Evolutionary conservation across 805 yeast species (phyloP).

Genomic region (Schwanniomyces pseudopolymorphus): DNA sequence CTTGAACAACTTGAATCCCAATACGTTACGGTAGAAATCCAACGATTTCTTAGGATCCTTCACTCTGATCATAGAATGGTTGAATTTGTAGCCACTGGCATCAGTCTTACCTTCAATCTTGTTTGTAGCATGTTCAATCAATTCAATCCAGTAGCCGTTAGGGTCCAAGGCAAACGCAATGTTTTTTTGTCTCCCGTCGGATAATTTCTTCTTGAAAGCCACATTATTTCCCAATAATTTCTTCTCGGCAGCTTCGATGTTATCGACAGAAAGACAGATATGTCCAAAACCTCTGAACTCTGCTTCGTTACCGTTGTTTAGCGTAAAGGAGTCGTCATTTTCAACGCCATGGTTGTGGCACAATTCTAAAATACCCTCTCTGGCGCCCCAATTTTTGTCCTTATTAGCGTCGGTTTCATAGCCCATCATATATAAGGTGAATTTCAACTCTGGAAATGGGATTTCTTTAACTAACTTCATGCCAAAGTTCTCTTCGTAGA

Average conservation of each 20-base stretch:
- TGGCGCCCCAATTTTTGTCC: conserved; percentile 40
- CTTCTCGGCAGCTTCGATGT: conserved; percentile 63
- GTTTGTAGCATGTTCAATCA: conserved; percentile 57
- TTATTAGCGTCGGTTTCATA: conserved; percentile 45
- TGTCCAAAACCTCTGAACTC: conserved; percentile 94
- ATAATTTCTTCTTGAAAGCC: conserved; percentile 73
- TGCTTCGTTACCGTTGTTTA: conserved; percentile 81
- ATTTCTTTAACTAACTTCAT: conserved; percentile 57
- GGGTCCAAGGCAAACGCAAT: conserved; percentile 96
- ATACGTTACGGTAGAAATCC: conserved; percentile 71
- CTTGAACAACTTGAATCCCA: conserved; percentile 77
- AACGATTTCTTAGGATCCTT: conserved; percentile 78
- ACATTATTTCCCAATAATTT: conserved; percentile 62
- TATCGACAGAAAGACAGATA: conserved; percentile 82
- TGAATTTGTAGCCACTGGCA: conserved; percentile 51
- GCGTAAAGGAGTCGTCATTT: conserved; percentile 50
- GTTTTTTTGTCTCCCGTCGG: conserved; percentile 89
- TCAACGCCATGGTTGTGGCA: conserved; percentile 79
- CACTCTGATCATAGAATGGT: conserved; percentile 92
- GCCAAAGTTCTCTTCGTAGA: conserved; percentile 75
- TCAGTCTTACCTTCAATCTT: conserved; percentile 43
- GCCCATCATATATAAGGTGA: conserved; percentile 69
- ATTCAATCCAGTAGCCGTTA: conserved; percentile 95
- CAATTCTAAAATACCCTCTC: conserved; percentile 77
- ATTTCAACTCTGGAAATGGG: conserved; percentile 54